Conservation (phyloP, 345 rosid species). For the Eucalyptus polybractea region DNA sequence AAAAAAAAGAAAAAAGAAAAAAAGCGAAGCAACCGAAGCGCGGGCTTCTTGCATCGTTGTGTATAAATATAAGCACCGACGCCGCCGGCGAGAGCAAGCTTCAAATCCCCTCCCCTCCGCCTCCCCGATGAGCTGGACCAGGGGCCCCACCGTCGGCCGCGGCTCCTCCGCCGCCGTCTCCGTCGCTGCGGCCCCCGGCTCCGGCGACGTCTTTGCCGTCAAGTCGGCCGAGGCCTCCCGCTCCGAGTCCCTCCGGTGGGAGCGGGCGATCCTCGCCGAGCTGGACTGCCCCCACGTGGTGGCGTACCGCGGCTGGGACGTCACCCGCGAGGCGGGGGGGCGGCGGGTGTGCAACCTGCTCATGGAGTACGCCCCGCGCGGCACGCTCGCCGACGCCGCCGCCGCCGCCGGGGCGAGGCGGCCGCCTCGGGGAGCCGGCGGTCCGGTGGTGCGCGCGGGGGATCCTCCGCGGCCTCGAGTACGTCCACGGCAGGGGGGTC, state of each 20-base stretch:
- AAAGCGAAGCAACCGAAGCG: not conserved
- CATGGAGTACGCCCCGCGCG: slow-evolving; percentile 57
- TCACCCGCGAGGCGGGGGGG: slow-evolving; percentile 36
- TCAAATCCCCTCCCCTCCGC: not conserved
- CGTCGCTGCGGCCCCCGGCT: slow-evolving; percentile 1
- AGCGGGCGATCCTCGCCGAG: slow-evolving; percentile 18
- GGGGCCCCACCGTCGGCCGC: slow-evolving; percentile 36
- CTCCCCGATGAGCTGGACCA: slow-evolving; percentile 35
- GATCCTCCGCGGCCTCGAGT: slow-evolving; percentile 33
- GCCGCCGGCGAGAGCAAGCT: not conserved
- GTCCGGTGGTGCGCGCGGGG: slow-evolving; percentile 30
- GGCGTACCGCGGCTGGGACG: slow-evolving; percentile 46
- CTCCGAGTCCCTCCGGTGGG: slow-evolving; percentile 23
- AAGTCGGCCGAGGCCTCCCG: slow-evolving; percentile 29
- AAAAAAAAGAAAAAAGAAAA: too few relatives aligned
- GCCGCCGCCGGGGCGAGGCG: not conserved
- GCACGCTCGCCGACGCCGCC: slow-evolving; percentile 40
- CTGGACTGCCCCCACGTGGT: slow-evolving; percentile 46
- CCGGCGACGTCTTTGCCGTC: slow-evolving; percentile 35
- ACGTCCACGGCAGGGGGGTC: slow-evolving; percentile 44
- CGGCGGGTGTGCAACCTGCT: slow-evolving; percentile 36
- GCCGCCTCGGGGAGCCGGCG: slow-evolving; percentile 22
- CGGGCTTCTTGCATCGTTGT: not conserved
- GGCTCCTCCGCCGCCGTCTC: slow-evolving; percentile 53
- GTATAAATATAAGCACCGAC: not conserved